Conservation (phyloP, 1,139 yeast species). For the Scheffersomyces segobiensis region DNA sequence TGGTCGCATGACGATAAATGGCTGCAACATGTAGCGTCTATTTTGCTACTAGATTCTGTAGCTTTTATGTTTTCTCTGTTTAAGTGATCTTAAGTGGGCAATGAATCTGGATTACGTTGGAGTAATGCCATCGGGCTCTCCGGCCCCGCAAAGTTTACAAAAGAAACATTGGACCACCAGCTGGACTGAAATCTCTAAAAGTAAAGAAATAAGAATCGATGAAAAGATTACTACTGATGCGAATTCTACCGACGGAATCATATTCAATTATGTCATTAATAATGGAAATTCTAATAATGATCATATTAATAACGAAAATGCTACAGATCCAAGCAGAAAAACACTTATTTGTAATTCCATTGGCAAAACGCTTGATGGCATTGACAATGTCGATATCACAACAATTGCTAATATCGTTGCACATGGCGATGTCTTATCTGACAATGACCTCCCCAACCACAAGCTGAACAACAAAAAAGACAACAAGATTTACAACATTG, state of each 20-base stretch:
- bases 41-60: background rate
- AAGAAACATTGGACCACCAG: background rate
- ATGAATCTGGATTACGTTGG: background rate
- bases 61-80: background rate
- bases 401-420: background rate
- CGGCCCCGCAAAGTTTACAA: background rate
- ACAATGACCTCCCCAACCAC: background rate
- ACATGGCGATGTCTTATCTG: background rate
- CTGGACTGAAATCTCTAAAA: background rate
- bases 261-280: too few species aligned
- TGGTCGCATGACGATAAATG: background rate
- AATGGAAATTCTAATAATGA: background rate
- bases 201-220: background rate
- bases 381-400: background rate
- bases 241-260: background rate
- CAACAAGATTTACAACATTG: background rate
- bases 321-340: background rate
- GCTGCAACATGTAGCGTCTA: background rate
- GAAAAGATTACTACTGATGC: background rate
- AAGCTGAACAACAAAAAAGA: background rate
- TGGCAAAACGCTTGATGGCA: background rate
- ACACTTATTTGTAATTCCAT: background rate
- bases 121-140: background rate
- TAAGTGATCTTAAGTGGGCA: background rate
- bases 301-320: background rate